These are phyloP conservation scores for Umbelopsis ramanniana DNA, from an alignment of 192 early-diverging fungal genomes.

Conservation along the genomic window DNA sequence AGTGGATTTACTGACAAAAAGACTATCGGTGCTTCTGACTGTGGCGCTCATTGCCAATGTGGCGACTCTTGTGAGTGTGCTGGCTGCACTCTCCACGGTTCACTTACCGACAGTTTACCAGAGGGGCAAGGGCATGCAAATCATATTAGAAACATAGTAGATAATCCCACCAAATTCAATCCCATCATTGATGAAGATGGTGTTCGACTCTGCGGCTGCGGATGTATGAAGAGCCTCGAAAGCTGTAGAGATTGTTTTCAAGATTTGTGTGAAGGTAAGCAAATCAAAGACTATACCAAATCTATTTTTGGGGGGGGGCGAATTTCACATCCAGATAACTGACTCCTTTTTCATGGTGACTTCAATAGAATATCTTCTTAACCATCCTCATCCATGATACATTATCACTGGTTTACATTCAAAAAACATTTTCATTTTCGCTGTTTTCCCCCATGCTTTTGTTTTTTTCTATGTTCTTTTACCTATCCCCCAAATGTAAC, in stretches of 20 bases:
- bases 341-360: neutral
- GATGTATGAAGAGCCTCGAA: constrained; percentile 56
- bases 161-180: neutral
- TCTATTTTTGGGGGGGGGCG: too few species aligned
- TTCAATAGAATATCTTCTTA: constrained; percentile 14
- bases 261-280: constrained; percentile 53
- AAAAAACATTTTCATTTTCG: neutral
- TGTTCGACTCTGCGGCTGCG: constrained; percentile 59
- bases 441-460: neutral
- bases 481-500: constrained; percentile 13
- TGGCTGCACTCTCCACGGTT: constrained; percentile 42
- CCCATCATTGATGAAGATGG: constrained; percentile 53
- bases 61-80: constrained; percentile 37
- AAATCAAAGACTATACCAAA: too few species aligned
- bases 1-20: constrained; percentile 30
- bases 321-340: too few species aligned
- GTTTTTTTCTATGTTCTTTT: neutral
- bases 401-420: neutral
- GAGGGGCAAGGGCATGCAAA: neutral
- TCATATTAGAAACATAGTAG: neutral
- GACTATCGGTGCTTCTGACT: neutral
- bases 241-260: constrained; percentile 58
- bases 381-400: neutral
- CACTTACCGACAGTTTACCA: neutral
- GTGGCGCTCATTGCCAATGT: constrained; percentile 30